Percentiles rank a stretch among this genome's conserved stretches.
Evolutionary conservation across 768 basidiomycete genomes (phyloP).

Genomic region (Amanita pallidorosea): DNA sequence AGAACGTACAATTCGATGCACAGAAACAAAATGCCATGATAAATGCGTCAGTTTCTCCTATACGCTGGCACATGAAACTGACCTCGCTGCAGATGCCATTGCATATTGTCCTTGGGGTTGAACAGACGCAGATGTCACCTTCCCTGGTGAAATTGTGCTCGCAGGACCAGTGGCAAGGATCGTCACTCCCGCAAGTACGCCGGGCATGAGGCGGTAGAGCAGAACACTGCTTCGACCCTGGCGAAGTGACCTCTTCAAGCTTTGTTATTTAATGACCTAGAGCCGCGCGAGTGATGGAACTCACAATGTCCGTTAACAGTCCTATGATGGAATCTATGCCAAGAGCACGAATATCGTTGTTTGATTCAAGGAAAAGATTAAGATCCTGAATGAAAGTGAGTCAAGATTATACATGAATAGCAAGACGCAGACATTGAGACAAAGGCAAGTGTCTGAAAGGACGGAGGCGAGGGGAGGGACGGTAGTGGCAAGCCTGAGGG

Average conservation of each 20-base stretch:
- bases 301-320: conserved; percentile 17
- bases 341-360: conserved; percentile 16
- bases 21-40: background rate
- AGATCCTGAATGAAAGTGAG: conserved; percentile 17
- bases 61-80: conserved; percentile 9
- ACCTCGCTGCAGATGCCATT: conserved; percentile 30
- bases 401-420: background rate
- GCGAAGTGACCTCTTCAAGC: conserved; percentile 19
- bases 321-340: conserved; percentile 14
- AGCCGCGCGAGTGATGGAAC: background rate
- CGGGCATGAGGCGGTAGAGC: conserved; percentile 19
- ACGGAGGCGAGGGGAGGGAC: conserved; percentile 12
- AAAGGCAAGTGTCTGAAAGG: conserved; percentile 24
- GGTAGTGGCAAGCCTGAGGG: conserved; percentile 15
- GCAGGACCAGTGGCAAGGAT: conserved; percentile 27
- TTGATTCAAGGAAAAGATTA: conserved; percentile 19
- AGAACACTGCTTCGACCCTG: conserved; percentile 19
- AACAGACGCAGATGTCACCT: conserved; percentile 25
- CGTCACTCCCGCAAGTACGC: conserved; percentile 17
- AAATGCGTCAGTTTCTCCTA: background rate
- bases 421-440: conserved; percentile 22
- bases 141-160: conserved; percentile 15
- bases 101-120: conserved; percentile 22
- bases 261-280: background rate
- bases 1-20: background rate